phyloP scores from a whole-genome alignment of 225 moss, liverwort and hornwort species.

The Physcomitrium patens region DNA sequence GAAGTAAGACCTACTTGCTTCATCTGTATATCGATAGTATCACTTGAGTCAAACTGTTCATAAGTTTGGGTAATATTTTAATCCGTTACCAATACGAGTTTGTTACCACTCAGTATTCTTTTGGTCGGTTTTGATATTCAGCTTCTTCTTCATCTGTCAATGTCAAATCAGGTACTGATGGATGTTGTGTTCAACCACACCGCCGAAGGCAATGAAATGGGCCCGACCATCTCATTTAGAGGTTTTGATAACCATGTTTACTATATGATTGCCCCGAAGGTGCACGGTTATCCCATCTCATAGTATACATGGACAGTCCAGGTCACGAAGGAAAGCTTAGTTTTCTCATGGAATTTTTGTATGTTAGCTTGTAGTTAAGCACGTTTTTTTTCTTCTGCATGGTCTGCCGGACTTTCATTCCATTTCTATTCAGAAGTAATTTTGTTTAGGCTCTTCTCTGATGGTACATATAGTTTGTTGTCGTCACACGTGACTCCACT shows the following conservation, averaged over 20 bases:
- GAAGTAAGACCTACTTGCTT: constrained; percentile 53
- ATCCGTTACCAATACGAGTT: not conserved
- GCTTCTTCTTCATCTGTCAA: not conserved
- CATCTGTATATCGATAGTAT: not conserved
- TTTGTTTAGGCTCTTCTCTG: not conserved
- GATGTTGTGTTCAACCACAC: constrained; percentile 96
- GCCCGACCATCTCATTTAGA: constrained; percentile 90
- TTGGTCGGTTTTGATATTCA: not conserved
- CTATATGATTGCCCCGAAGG: constrained; percentile 95
- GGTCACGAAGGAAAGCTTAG: not conserved
- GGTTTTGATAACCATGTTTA: constrained; percentile 92
- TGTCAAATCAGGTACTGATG: constrained; percentile 70
- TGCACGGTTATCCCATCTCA: constrained; percentile 25
- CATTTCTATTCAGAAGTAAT: not conserved
- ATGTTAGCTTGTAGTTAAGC: constrained; percentile 11
- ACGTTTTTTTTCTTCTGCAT: not conserved
- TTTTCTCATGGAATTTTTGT: not conserved
- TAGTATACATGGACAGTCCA: not conserved
- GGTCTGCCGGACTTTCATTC: not conserved
- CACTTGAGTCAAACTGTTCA: constrained; percentile 6
- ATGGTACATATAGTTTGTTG: constrained; percentile 6
- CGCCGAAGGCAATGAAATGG: constrained; percentile 96
- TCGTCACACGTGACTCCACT: constrained; percentile 2
- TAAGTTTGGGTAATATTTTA: constrained; percentile 22
- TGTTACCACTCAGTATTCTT: too few relatives aligned